Percentiles rank a stretch among this genome's conserved stretches.
Evolutionary conservation across 331 rosid species (phyloP).

Genomic region (Acacia concinna): DNA sequence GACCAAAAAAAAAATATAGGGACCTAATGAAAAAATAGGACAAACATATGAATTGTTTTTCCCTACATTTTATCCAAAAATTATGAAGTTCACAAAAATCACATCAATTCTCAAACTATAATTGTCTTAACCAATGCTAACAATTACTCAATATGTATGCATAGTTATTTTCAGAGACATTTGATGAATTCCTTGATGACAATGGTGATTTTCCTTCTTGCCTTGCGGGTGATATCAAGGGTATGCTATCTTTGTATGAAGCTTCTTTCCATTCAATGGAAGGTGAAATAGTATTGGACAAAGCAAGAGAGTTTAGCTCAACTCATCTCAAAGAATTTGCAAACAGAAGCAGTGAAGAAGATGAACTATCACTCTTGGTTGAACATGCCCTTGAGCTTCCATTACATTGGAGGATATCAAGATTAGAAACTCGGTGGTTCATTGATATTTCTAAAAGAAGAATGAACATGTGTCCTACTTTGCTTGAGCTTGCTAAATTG

Average conservation of each 20-base stretch:
- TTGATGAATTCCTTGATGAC: not conserved
- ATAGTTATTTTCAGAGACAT: constrained; percentile 9
- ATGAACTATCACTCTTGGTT: not conserved
- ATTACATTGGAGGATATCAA: constrained; percentile 31
- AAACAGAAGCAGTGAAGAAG: not conserved
- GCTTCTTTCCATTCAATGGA: constrained; percentile 9
- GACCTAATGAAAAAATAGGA: too few species aligned
- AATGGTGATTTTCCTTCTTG: not conserved
- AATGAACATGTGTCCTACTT: not conserved
- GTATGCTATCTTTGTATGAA: constrained; percentile 20
- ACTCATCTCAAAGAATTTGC: not conserved
- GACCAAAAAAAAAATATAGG: too few species aligned
- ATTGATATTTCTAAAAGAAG: constrained; percentile 16
- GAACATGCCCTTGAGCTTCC: constrained; percentile 35
- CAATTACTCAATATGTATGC: not conserved
- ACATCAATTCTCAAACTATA: too few species aligned
- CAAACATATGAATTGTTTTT: too few species aligned
- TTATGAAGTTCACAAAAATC: too few species aligned
- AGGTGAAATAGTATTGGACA: constrained; percentile 17
- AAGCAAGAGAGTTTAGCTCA: not conserved
- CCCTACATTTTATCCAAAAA: too few species aligned
- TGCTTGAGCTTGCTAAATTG: not conserved
- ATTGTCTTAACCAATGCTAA: not conserved
- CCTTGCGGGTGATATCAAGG: not conserved
- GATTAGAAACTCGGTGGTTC: constrained; percentile 30